Evolutionary conservation across 495 filamentous ascomycete genomes (phyloP).

Genomic region (Penicillium flavigenum): DNA sequence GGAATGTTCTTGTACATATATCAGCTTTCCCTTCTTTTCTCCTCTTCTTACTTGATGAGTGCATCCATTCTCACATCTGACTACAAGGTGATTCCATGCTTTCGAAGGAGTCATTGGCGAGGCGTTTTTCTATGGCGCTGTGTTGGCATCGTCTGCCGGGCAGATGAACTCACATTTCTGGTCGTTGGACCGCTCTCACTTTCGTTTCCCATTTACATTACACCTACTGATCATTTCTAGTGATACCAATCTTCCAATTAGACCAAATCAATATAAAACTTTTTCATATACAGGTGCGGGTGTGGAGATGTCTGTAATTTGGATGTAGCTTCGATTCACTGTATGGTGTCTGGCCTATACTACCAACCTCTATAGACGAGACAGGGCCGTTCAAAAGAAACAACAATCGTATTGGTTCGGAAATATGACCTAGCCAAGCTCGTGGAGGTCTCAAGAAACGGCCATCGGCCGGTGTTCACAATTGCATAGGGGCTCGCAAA

Average conservation of each 20-base stretch:
- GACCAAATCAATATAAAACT: not conserved
- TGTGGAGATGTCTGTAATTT: not conserved
- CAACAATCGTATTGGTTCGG: too few species aligned
- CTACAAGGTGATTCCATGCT: not conserved
- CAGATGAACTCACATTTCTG: constrained; percentile 12
- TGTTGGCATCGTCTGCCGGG: constrained; percentile 16
- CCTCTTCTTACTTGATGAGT: not conserved
- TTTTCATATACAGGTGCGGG: not conserved
- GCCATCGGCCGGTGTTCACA: not conserved
- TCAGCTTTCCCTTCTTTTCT: constrained; percentile 14
- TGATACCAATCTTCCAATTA: constrained; percentile 3
- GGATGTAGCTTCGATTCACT: not conserved
- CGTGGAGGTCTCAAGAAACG: not conserved
- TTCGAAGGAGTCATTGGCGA: constrained; percentile 14
- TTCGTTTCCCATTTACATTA: constrained; percentile 1
- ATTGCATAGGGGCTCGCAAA: too few species aligned
- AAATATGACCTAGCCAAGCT: too few species aligned
- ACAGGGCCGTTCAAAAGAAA: not conserved
- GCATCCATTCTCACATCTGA: not conserved
- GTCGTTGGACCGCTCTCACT: constrained; percentile 5
- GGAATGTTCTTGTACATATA: constrained; percentile 12
- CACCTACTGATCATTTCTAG: constrained; percentile 1
- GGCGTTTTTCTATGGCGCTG: constrained; percentile 20
- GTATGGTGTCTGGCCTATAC: not conserved
- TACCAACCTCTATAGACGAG: not conserved